Percentiles rank a stretch among this genome's conserved stretches.
Conservation (phyloP, 805 yeast genomes). For the Wickerhamomyces pijperi region DNA sequence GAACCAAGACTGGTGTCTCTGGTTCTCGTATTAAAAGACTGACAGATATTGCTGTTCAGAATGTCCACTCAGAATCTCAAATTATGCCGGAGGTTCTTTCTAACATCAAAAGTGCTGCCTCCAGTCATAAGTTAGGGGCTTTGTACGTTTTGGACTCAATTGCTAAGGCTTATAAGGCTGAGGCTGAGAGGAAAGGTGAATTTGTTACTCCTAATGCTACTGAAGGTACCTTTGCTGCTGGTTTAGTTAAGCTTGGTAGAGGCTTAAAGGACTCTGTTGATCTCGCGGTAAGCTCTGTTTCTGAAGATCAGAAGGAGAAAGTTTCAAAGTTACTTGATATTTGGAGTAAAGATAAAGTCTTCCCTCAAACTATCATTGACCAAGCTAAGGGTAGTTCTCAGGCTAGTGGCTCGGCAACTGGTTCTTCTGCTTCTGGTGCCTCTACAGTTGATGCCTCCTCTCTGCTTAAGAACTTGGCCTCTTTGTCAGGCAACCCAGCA, state of each 20-base stretch:
- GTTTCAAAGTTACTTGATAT: slow-evolving; percentile 78
- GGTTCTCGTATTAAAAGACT: slow-evolving; percentile 88
- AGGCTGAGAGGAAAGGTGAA: slow-evolving; percentile 47
- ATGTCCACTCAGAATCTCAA: slow-evolving; percentile 37
- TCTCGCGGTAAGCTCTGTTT: slow-evolving; percentile 46
- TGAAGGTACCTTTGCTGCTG: slow-evolving; percentile 67
- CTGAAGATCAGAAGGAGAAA: slow-evolving; percentile 56
- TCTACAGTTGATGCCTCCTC: slow-evolving; percentile 42
- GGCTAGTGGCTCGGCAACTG: slow-evolving; percentile 20
- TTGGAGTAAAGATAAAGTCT: slow-evolving; percentile 83
- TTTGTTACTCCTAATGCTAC: slow-evolving; percentile 37
- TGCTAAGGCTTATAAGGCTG: slow-evolving; percentile 75
- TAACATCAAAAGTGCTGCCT: slow-evolving; percentile 62
- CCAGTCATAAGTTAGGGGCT: slow-evolving; percentile 80
- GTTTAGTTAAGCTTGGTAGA: slow-evolving; percentile 52
- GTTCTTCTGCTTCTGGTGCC: slow-evolving; percentile 14
- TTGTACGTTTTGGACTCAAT: slow-evolving; percentile 88
- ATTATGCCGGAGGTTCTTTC: slow-evolving; percentile 48
- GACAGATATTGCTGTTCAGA: slow-evolving; percentile 64
- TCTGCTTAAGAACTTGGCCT: slow-evolving; percentile 59
- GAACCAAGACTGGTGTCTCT: slow-evolving; percentile 79
- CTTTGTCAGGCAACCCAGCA: no score
- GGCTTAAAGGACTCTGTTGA: slow-evolving; percentile 53
- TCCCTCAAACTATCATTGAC: slow-evolving; percentile 43
- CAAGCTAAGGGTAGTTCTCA: slow-evolving; percentile 50